A percentile compares a stretch with the other conserved stretches of the same genome.
Evolutionary conservation across 2,329 filamentous ascomycete genomes (phyloP).

Genomic region (Dactylellina drechsleri): DNA sequence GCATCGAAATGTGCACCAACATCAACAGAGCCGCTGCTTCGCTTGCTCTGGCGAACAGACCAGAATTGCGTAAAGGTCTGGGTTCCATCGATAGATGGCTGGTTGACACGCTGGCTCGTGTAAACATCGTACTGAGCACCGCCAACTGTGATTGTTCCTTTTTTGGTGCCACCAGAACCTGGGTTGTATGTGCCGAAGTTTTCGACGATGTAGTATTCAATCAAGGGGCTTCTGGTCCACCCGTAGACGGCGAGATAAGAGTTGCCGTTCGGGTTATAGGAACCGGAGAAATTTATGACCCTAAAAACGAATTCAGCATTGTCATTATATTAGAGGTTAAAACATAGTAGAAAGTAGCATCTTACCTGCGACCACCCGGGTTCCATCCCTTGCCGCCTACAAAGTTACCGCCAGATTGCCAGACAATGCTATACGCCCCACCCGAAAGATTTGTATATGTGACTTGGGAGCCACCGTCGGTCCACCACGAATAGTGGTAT

Average conservation of each 20-base stretch:
- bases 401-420: constrained; percentile 65
- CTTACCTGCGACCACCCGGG: constrained; percentile 61
- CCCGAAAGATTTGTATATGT: constrained; percentile 68
- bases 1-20: constrained; percentile 67
- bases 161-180: constrained; percentile 60
- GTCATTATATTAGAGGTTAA: neutral
- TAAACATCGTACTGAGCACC: constrained; percentile 63
- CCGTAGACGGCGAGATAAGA: constrained; percentile 64
- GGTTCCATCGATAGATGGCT: constrained; percentile 66
- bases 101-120: constrained; percentile 62
- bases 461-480: constrained; percentile 66
- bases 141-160: constrained; percentile 61
- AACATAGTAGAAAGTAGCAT: neutral
- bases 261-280: constrained; percentile 59
- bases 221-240: constrained; percentile 62
- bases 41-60: constrained; percentile 66
- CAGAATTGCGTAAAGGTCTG: constrained; percentile 68
- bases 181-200: constrained; percentile 62
- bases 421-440: constrained; percentile 66
- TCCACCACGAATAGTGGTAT: constrained; percentile 72
- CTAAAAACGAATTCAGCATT: constrained; percentile 19
- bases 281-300: constrained; percentile 60
- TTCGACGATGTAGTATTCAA: constrained; percentile 64
- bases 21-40: constrained; percentile 66
- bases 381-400: constrained; percentile 68